Percentiles rank a stretch among this genome's conserved stretches.
phyloP scores from a whole-genome alignment of 2,329 filamentous ascomycete genomes.

The Nannizzia gypsea region DNA sequence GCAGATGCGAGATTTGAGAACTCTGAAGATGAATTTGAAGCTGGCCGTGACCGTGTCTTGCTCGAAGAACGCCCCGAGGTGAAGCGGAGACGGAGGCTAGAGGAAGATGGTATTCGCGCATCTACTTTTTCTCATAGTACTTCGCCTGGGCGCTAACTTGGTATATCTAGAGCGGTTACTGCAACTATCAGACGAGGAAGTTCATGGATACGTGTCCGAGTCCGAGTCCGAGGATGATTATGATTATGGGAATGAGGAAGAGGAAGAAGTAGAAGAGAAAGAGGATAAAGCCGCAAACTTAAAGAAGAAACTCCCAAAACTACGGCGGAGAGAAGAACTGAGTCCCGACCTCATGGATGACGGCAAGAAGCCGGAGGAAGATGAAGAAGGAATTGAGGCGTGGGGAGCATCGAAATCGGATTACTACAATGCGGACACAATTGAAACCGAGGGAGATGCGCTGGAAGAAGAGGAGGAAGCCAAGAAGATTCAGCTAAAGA shows the following conservation, averaged over 20 bases:
- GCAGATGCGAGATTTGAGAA: slow-evolving; percentile 68
- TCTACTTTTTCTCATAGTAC: background rate
- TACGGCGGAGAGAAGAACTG: slow-evolving; percentile 14
- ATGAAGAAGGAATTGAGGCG: slow-evolving; percentile 50
- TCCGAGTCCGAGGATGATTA: slow-evolving; percentile 36
- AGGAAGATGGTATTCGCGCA: slow-evolving; percentile 47
- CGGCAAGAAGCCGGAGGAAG: slow-evolving; percentile 44
- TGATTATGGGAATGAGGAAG: slow-evolving; percentile 20
- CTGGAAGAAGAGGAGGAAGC: slow-evolving; percentile 88
- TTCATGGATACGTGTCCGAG: slow-evolving; percentile 39
- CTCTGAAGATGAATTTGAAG: slow-evolving; percentile 86
- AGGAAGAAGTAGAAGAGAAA: slow-evolving; percentile 25
- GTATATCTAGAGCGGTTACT: slow-evolving; percentile 41
- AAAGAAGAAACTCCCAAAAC: slow-evolving; percentile 15
- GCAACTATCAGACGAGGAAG: slow-evolving; percentile 52
- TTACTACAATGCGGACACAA: slow-evolving; percentile 80
- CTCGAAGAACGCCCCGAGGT: slow-evolving; percentile 69
- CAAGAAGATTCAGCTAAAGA: slow-evolving; percentile 77
- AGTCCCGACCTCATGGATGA: slow-evolving; percentile 19
- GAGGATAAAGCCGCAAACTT: slow-evolving; percentile 19
- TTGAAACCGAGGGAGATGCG: slow-evolving; percentile 61
- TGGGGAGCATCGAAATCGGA: slow-evolving; percentile 85
- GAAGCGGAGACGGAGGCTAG: slow-evolving; percentile 60
- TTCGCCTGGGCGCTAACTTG: slow-evolving; percentile 14
- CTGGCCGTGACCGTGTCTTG: slow-evolving; percentile 73